Evolutionary conservation across 2,329 filamentous ascomycete genomes (phyloP).

Genomic region (Beauveria rudraprayagi): DNA sequence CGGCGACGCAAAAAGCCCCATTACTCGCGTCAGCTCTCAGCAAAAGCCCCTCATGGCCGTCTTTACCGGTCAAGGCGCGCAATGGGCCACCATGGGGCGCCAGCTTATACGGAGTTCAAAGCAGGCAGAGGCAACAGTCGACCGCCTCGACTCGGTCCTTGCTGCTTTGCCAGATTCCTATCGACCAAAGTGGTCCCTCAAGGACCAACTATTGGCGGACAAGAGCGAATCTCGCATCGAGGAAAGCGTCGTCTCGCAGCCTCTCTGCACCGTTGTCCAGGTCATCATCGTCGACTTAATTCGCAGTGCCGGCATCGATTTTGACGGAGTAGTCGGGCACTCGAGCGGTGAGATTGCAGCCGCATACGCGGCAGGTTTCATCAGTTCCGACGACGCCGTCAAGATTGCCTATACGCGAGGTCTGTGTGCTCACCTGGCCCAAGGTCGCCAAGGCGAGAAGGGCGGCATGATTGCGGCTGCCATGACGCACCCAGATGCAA

Average conservation of each 20-base stretch:
- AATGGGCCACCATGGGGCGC: constrained; percentile 22
- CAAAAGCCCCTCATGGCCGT: constrained; percentile 15
- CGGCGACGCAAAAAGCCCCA: not conserved
- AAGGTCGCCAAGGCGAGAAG: constrained; percentile 28
- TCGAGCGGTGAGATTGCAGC: constrained; percentile 37
- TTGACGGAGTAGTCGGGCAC: constrained; percentile 30
- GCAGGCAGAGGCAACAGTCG: constrained; percentile 17
- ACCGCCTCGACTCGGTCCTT: constrained; percentile 20
- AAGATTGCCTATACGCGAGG: constrained; percentile 39
- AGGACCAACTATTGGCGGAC: constrained; percentile 23
- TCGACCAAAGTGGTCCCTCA: constrained; percentile 23
- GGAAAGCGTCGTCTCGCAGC: constrained; percentile 28
- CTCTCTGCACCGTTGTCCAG: constrained; percentile 33
- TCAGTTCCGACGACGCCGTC: constrained; percentile 33
- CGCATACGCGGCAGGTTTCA: constrained; percentile 31
- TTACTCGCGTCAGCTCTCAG: not conserved
- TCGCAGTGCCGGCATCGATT: constrained; percentile 27
- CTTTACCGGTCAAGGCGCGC: constrained; percentile 26
- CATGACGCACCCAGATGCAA: constrained; percentile 9
- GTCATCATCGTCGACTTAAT: constrained; percentile 33
- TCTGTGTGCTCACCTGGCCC: constrained; percentile 24
- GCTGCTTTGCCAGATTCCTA: constrained; percentile 15
- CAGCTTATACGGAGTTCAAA: constrained; percentile 22
- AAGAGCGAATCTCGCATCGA: constrained; percentile 20
- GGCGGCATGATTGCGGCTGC: constrained; percentile 46